Percentiles rank a stretch among this genome's conserved stretches.
phyloP scores from a whole-genome alignment of 73 alveolate genomes.

The Paramecium bursaria region DNA sequence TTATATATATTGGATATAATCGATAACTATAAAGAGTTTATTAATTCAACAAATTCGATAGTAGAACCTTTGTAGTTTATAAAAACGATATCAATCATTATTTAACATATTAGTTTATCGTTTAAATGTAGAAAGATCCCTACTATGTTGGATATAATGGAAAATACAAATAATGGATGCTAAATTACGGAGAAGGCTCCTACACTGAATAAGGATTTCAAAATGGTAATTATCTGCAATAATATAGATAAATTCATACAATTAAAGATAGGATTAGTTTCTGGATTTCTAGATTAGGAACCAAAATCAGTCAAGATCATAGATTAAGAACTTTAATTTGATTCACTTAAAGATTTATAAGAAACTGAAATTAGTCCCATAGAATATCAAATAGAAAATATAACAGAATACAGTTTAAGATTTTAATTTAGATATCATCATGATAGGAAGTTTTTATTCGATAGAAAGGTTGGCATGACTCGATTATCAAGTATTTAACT shows the following conservation, averaged over 20 bases:
- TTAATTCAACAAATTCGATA: slow-evolving; percentile 18
- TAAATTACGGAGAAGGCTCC: slow-evolving; percentile 27
- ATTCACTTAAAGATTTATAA: background rate
- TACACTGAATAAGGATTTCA: slow-evolving; percentile 28
- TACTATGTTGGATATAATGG: slow-evolving; percentile 32
- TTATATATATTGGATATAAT: slow-evolving; percentile 6
- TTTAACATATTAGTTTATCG: background rate
- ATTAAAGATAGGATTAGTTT: background rate
- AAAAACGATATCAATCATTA: slow-evolving; percentile 13
- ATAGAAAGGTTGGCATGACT: background rate
- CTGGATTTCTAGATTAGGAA: background rate
- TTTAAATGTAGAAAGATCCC: slow-evolving; percentile 19
- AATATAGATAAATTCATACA: background rate
- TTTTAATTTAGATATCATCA: slow-evolving; percentile 28
- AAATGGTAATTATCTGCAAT: background rate
- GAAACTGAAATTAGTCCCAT: slow-evolving; percentile 23
- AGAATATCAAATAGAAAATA: background rate
- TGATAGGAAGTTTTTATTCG: background rate
- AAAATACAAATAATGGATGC: background rate
- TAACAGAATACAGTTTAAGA: slow-evolving; percentile 19
- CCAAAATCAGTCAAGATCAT: background rate
- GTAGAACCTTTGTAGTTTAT: slow-evolving; percentile 17
- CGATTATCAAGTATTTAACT: background rate
- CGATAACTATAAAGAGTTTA: background rate
- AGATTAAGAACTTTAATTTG: background rate